Evolutionary conservation across 805 yeast genomes (phyloP).

Genomic region (Ogataea thermomethanolica): DNA sequence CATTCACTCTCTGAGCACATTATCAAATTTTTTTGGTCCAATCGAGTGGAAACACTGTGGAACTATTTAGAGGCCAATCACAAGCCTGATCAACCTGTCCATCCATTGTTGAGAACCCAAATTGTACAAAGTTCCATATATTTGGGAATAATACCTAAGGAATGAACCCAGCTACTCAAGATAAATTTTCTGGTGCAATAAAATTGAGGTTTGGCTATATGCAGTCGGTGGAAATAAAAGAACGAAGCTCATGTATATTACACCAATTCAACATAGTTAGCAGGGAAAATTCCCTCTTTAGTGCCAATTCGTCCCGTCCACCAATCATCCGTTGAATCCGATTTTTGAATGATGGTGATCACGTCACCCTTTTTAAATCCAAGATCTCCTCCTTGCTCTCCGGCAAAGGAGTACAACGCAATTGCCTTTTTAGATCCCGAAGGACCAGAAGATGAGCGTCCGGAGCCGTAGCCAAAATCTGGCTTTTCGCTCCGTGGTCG

Average conservation of each 20-base stretch:
- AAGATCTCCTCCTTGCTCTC: slow-evolving; percentile 91
- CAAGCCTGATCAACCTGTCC: slow-evolving; percentile 1
- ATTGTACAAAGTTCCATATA: slow-evolving; percentile 22
- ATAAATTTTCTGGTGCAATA: neutral
- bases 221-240: slow-evolving; percentile 1
- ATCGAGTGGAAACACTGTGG: slow-evolving; percentile 23
- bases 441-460: slow-evolving; percentile 28
- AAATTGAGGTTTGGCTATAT: neutral
- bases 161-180: neutral
- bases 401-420: slow-evolving; percentile 84
- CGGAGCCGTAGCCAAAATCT: slow-evolving; percentile 35
- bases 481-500: slow-evolving; percentile 35
- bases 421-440: slow-evolving; percentile 66
- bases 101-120: slow-evolving; percentile 17
- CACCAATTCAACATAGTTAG: slow-evolving; percentile 86
- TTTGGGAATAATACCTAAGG: slow-evolving; percentile 18
- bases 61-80: slow-evolving; percentile 20
- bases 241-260: slow-evolving; percentile 25
- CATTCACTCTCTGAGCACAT: slow-evolving; percentile 30
- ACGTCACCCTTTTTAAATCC: slow-evolving; percentile 94
- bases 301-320: slow-evolving; percentile 94
- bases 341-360: slow-evolving; percentile 78
- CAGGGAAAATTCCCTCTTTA: slow-evolving; percentile 91
- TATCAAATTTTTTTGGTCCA: slow-evolving; percentile 31
- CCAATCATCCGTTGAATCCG: slow-evolving; percentile 93